Evolutionary conservation across 306 rosid genomes (phyloP), one percentile per base, ranked within the genome.

Genomic region (Pterocarpus macrocarpus): DNA sequence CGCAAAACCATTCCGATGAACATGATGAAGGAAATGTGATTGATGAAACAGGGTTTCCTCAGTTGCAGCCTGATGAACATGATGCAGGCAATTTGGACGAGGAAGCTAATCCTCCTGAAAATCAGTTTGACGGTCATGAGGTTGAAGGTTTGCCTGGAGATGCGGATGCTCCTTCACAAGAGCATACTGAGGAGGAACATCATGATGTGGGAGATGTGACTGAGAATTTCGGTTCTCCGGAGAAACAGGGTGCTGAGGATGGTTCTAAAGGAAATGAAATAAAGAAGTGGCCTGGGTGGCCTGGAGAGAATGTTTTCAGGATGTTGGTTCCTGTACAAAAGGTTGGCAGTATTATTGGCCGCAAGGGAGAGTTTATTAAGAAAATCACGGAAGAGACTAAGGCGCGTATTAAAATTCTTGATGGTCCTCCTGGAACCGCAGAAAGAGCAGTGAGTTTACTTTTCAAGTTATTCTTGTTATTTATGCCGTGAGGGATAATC

Each of bases 231-330:
- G 85, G 43, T 50, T 50, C 88, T 67, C 83, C 58, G 28, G 88
- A 85, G 49, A 88, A 79, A 71, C 82, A 59, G 53, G 90, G 34
- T 17, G 65, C 58, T 3, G 83, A 82, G 15, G 85, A 82, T 59
- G 90, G 86, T 68, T 62, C 86, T 1, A 71, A 71, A 65, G 91
- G 81, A 71, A 87, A 64, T 84, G 95, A 89, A 61, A 87, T 80
- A 75, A 93, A 90, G 78, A 94, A 82, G 89, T 96, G 99, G 99
- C 97, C 98, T 14, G 98, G 99, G 49, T 96, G 99, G 99, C 99
- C 99, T 30, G 98, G 98, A 7, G 98, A 96, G 85, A 96, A 97
- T 66, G 97, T 96, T 78, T 96, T 93, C 59, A 90, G 98, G 77
- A 96, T 96, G 98, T 78, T 96, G 87, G 94, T 96, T 82, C 98